Conservation (phyloP, 2,329 filamentous ascomycete species). For the Microsporum audouinii region DNA sequence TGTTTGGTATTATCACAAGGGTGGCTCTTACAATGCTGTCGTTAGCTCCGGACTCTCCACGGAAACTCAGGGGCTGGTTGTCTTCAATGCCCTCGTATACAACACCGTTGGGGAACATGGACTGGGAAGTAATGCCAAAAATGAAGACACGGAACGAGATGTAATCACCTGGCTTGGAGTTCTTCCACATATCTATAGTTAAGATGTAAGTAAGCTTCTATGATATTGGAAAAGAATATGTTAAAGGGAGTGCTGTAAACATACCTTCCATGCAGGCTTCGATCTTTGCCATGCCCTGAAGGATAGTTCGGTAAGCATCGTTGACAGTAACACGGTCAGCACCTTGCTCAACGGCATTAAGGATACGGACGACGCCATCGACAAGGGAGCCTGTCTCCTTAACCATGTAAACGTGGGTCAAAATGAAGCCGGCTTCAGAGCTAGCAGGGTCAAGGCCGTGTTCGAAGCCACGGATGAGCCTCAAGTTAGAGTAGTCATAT, state of each 20-base stretch:
- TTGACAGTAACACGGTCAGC: conserved; percentile 51
- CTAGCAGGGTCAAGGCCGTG: conserved; percentile 73
- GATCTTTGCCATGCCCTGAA: conserved; percentile 55
- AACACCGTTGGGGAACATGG: conserved; percentile 88
- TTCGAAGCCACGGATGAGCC: conserved; percentile 84
- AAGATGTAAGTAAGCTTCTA: not conserved
- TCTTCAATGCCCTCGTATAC: conserved; percentile 75
- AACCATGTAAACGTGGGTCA: conserved; percentile 94
- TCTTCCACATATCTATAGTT: conserved; percentile 65
- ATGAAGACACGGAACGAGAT: conserved; percentile 91
- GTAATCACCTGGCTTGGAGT: conserved; percentile 73
- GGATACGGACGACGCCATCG: conserved; percentile 55
- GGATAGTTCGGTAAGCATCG: conserved; percentile 49
- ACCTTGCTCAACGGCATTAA: conserved; percentile 45
- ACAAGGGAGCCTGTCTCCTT: conserved; percentile 70
- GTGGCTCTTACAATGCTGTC: conserved; percentile 57
- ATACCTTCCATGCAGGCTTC: conserved; percentile 67
- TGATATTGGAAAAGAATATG: not conserved
- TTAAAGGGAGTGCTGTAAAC: conserved; percentile 16
- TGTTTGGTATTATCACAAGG: not conserved
- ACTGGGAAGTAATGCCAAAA: conserved; percentile 85
- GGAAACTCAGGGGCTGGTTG: conserved; percentile 61
- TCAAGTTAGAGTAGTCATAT: conserved; percentile 52
- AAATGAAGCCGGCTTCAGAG: conserved; percentile 90
- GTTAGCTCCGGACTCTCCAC: conserved; percentile 86